Evolutionary conservation across 257 asterid genomes (phyloP).

Genomic region (Nyctanthes arbortristis): DNA sequence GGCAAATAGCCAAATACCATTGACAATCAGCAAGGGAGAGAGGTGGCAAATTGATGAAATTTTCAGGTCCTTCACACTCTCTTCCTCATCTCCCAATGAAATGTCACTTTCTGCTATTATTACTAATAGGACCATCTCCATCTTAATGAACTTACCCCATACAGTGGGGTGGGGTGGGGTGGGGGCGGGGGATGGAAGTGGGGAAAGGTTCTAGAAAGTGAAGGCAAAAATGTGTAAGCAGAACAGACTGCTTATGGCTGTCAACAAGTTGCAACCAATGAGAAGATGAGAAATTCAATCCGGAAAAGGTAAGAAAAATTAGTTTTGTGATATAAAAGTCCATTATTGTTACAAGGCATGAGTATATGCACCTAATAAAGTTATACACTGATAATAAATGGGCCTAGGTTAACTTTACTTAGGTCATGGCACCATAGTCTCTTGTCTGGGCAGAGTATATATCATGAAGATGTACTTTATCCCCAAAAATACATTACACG

Average conservation of each 20-base stretch:
- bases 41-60: neutral
- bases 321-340: neutral
- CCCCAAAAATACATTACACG: too few species aligned
- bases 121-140: slow-evolving; percentile 25
- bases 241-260: slow-evolving; percentile 24
- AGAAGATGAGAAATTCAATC: slow-evolving; percentile 21
- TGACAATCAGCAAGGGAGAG: too few species aligned
- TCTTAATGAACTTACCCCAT: neutral
- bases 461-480: too few species aligned
- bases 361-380: too few species aligned
- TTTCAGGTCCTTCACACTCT: neutral
- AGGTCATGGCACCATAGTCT: too few species aligned
- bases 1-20: neutral
- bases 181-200: slow-evolving; percentile 3
- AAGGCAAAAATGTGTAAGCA: neutral
- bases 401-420: too few species aligned
- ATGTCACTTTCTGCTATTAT: slow-evolving; percentile 23
- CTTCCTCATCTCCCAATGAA: slow-evolving; percentile 4
- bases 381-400: too few species aligned
- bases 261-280: slow-evolving; percentile 37
- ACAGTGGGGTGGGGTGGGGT: neutral
- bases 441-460: too few species aligned
- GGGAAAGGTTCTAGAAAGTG: slow-evolving; percentile 9
- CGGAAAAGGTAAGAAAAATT: neutral
- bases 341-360: neutral